These are phyloP conservation scores for Simplicillium aogashimaense DNA, from an alignment of 2,329 filamentous ascomycete genomes.

Conservation along the genomic window DNA sequence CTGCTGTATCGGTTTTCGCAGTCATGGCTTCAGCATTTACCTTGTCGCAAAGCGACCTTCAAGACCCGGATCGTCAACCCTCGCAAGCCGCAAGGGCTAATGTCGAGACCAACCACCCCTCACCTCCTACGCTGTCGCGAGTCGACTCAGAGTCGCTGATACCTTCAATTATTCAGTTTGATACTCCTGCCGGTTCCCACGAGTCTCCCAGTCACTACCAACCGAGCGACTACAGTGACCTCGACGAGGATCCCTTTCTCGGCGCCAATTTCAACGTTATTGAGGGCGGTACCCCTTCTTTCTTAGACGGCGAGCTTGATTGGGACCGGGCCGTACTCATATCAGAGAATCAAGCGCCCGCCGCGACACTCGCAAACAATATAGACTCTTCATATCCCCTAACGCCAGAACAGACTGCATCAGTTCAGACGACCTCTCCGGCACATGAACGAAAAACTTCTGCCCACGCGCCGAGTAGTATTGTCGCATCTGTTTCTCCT, in stretches of 20 bases:
- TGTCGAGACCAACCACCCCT: conserved; percentile 20
- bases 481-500: conserved; percentile 28
- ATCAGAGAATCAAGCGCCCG: too few species aligned
- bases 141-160: conserved; percentile 19
- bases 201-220: conserved; percentile 37
- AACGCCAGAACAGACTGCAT: conserved; percentile 42
- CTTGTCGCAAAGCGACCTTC: conserved; percentile 27
- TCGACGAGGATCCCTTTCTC: conserved; percentile 40
- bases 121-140: conserved; percentile 34
- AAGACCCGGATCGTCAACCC: conserved; percentile 16
- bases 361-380: conserved; percentile 13
- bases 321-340: too few species aligned
- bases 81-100: conserved; percentile 1
- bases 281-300: conserved; percentile 31
- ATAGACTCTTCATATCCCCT: conserved; percentile 26
- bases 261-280: conserved; percentile 35
- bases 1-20: conserved; percentile 14
- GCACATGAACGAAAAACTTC: conserved; percentile 20
- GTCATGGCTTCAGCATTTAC: conserved; percentile 35
- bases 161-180: conserved; percentile 18
- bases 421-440: conserved; percentile 34
- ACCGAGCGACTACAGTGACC: conserved; percentile 37
- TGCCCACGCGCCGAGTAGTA: conserved; percentile 11
- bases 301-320: conserved; percentile 22
- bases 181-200: conserved; percentile 41